Conservation (phyloP, 164 flowering plant genomes). For the Protea cynaroides region DNA sequence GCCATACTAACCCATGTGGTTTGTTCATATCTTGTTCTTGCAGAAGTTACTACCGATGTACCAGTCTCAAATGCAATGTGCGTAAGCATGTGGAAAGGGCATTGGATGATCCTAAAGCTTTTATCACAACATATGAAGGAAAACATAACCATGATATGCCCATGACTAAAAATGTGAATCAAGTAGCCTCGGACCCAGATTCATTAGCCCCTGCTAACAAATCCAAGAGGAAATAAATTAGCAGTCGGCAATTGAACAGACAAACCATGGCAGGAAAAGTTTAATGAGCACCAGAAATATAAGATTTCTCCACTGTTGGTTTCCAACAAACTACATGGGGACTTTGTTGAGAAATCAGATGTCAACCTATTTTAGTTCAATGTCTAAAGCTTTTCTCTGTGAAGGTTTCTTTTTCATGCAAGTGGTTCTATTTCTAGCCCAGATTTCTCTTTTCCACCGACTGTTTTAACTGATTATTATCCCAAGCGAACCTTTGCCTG, state of each 20-base stretch:
- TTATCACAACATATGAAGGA: slow-evolving; percentile 89
- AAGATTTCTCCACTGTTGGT: background rate
- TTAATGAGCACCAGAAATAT: slow-evolving; percentile 1
- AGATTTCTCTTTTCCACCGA: background rate
- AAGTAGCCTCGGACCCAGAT: slow-evolving; percentile 34
- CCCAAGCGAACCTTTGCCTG: too few relatives aligned
- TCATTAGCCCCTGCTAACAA: slow-evolving; percentile 19
- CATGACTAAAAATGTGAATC: slow-evolving; percentile 23
- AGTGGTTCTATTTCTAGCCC: background rate
- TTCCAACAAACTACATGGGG: background rate
- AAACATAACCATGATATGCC: slow-evolving; percentile 89
- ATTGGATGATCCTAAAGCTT: slow-evolving; percentile 68
- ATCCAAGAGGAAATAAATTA: slow-evolving; percentile 10
- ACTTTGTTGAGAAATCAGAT: background rate
- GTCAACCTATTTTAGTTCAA: background rate
- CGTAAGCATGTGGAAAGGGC: slow-evolving; percentile 86
- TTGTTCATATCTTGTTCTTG: slow-evolving; percentile 15
- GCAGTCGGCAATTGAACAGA: slow-evolving; percentile 1
- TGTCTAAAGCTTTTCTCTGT: background rate
- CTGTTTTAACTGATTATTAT: background rate
- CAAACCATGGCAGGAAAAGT: background rate
- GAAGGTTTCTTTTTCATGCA: background rate
- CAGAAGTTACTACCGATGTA: slow-evolving; percentile 90
- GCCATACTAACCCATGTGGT: background rate
- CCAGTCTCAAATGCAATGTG: slow-evolving; percentile 67